Evolutionary conservation across 345 rosid species (phyloP).

Genomic region (Arabis hirsuta): DNA sequence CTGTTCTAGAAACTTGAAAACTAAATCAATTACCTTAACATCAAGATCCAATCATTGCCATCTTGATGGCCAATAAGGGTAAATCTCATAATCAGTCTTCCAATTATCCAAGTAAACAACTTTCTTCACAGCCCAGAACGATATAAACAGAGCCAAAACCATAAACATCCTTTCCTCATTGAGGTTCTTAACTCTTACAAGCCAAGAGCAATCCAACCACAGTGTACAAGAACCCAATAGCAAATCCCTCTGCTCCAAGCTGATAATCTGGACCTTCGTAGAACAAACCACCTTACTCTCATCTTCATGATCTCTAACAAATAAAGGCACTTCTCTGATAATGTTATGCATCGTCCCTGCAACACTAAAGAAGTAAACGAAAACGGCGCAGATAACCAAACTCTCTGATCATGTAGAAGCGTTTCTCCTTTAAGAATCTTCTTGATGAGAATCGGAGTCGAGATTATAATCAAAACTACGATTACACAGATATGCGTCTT

Average conservation of each 20-base stretch:
- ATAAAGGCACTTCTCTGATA: constrained; percentile 72
- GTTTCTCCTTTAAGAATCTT: constrained; percentile 58
- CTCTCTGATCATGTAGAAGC: constrained; percentile 56
- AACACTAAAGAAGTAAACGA: constrained; percentile 80
- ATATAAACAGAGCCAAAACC: constrained; percentile 53
- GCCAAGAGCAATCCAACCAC: constrained; percentile 75
- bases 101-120: constrained; percentile 75
- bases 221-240: constrained; percentile 76
- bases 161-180: constrained; percentile 56
- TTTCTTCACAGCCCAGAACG: constrained; percentile 70
- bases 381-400: constrained; percentile 66
- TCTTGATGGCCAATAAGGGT: constrained; percentile 74
- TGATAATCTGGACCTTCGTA: constrained; percentile 73
- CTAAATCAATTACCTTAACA: not conserved
- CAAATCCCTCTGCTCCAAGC: constrained; percentile 77
- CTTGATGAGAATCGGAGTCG: constrained; percentile 53
- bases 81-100: constrained; percentile 83
- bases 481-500: constrained; percentile 51
- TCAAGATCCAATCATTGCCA: constrained; percentile 34
- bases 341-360: constrained; percentile 77
- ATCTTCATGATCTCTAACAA: constrained; percentile 55
- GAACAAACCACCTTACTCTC: constrained; percentile 58
- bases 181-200: constrained; percentile 57
- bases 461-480: constrained; percentile 39
- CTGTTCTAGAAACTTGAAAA: not conserved